Base-by-base conservation (phyloP, 1,284 basidiomycete species). In the Schizophyllum amplum region DNA sequence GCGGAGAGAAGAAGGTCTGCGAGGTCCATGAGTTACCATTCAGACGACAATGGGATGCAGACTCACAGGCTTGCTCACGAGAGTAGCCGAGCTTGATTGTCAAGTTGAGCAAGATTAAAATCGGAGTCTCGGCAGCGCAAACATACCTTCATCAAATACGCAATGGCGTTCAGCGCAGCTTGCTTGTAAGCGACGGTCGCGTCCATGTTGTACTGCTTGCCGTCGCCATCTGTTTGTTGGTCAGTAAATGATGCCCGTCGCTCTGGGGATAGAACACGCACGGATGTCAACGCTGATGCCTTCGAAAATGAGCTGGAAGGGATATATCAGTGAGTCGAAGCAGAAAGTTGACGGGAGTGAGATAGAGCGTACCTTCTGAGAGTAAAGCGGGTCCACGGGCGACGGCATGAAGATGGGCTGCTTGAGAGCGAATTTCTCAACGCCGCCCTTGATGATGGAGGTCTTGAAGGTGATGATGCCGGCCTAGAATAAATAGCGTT, bases 161-260 rank as follows among this genome's bases (percentile, higher is more conserved):
- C 77, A 60, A 92, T 91, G 5, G 84, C 80, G 61, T 89, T 89
- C 55, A 88, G 71, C 0, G 87, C 86, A 5, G 90, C 90, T 66
- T 89, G 86, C 66, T 90, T 89, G 68, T 87, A 90, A 2, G 87
- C 87, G 5, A 87, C 84, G 17, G 86, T 83, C 82, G 86, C 83
- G 62, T 88, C 84, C 87, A 90, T 90, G 65, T 84, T 79, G 67
- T 86, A 85, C 67, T 90, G 87, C 61, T 80, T 83, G 1, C 87
- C 87, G 62, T 85, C 81, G 0, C 86, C 86, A 59, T 90, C 83
- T 86, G 47, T 17, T 9, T 26, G 25, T 51, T 21, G 15, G 47
- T 27, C 24, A 42, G 24, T 57, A 15, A 56, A 23, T 26, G 13
- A 53, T 22, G 11, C 0, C 11, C n/a, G 54, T 1, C 13, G 27